Percentiles rank a stretch among this genome's conserved stretches.
These are phyloP conservation scores for Cladosporium halotolerans DNA, from an alignment of 2,329 filamentous ascomycete genomes.

Conservation along the genomic window DNA sequence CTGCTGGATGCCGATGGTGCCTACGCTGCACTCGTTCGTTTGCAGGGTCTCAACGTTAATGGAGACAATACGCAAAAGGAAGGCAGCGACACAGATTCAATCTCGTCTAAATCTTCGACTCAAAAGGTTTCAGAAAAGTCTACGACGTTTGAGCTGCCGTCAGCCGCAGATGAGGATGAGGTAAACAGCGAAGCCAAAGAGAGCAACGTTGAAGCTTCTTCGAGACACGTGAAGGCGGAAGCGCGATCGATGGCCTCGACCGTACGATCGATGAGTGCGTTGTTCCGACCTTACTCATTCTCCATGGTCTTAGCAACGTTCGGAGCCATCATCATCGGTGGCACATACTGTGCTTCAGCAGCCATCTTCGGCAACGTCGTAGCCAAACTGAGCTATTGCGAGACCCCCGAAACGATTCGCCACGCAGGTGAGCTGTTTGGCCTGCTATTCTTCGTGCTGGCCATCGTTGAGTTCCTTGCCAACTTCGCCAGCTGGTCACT, in stretches of 20 bases:
- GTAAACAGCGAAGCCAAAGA: not conserved
- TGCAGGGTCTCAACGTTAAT: slow-evolving; percentile 38
- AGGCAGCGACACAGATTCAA: not conserved
- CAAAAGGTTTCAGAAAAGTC: not conserved
- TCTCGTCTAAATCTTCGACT: not conserved
- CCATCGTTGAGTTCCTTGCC: slow-evolving; percentile 54
- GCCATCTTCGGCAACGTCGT: slow-evolving; percentile 41
- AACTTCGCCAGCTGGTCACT: slow-evolving; percentile 55
- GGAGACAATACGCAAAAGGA: not conserved
- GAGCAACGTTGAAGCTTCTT: not conserved
- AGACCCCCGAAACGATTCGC: slow-evolving; percentile 42
- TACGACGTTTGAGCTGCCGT: not conserved
- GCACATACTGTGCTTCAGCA: slow-evolving; percentile 8
- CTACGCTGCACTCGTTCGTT: slow-evolving; percentile 41
- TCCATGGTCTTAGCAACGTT: not conserved
- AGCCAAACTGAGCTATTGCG: slow-evolving; percentile 51
- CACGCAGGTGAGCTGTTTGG: slow-evolving; percentile 53
- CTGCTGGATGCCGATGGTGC: slow-evolving; percentile 18
- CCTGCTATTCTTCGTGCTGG: slow-evolving; percentile 56
- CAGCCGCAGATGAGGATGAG: not conserved
- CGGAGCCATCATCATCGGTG: slow-evolving; percentile 6
- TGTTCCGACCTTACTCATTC: slow-evolving; percentile 6
- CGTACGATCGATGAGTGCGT: not conserved
- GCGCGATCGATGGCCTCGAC: not conserved
- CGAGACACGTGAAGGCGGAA: not conserved